These are phyloP conservation scores for Ulota crispa DNA, from an alignment of 225 moss, liverwort and hornwort species.

Conservation along the genomic window DNA sequence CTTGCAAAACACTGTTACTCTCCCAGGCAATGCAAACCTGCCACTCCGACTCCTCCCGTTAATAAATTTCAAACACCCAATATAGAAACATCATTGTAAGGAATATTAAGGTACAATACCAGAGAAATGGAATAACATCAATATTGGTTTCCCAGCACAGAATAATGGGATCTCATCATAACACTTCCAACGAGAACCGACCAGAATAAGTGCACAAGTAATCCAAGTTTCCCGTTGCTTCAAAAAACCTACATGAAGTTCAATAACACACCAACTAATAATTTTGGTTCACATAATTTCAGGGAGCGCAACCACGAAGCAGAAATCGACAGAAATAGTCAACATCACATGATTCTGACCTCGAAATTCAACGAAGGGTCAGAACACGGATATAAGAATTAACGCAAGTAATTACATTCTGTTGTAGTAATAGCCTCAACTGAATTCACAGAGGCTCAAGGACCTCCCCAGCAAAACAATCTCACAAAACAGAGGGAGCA, in stretches of 20 bases:
- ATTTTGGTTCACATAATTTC: neutral
- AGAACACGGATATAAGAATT: neutral
- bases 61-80: neutral
- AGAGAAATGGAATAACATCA: neutral
- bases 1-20: slow-evolving; percentile 36
- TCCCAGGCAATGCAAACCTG: slow-evolving; percentile 55
- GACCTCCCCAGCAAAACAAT: neutral
- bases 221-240: neutral
- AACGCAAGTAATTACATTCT: neutral
- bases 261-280: neutral
- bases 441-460: neutral
- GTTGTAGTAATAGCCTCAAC: neutral
- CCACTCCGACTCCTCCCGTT: slow-evolving; percentile 20
- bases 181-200: neutral
- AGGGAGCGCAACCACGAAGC: neutral
- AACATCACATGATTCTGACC: neutral
- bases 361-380: neutral
- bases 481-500: neutral
- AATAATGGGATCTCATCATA: neutral
- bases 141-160: neutral
- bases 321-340: neutral
- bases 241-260: neutral
- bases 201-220: neutral
- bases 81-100: neutral
- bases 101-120: neutral